A percentile compares a stretch with the other conserved stretches of the same genome.
Evolutionary conservation across 2,329 filamentous ascomycete genomes (phyloP).

Genomic region (Fusarium kyushuense): DNA sequence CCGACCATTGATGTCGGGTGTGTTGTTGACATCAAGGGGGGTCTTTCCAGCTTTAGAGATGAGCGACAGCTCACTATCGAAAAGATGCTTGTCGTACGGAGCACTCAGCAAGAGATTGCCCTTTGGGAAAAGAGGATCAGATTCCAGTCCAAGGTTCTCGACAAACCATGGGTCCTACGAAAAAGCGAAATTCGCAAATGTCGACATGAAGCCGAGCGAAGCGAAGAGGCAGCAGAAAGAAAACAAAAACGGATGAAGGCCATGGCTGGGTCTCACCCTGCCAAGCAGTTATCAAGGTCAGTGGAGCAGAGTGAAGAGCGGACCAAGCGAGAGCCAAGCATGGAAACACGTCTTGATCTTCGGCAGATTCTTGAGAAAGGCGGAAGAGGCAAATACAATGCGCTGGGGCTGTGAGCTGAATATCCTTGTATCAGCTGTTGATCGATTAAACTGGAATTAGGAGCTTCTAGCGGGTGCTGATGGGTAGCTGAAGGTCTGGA

Average conservation of each 20-base stretch:
- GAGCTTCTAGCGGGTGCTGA: slow-evolving; percentile 33
- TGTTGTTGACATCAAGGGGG: slow-evolving; percentile 69
- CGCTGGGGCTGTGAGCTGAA: slow-evolving; percentile 51
- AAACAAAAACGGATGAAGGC: slow-evolving; percentile 45
- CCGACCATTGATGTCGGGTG: slow-evolving; percentile 62
- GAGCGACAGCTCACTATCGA: slow-evolving; percentile 65
- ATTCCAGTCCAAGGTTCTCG: slow-evolving; percentile 65
- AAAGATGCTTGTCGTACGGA: slow-evolving; percentile 60
- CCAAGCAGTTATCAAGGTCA: slow-evolving; percentile 13
- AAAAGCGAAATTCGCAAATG: slow-evolving; percentile 63
- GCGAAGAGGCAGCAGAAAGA: slow-evolving; percentile 45
- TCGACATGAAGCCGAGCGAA: slow-evolving; percentile 60
- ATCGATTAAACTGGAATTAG: slow-evolving; percentile 4
- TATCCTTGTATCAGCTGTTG: not conserved
- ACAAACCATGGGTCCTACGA: slow-evolving; percentile 66
- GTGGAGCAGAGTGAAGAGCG: slow-evolving; percentile 15
- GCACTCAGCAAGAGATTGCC: slow-evolving; percentile 67
- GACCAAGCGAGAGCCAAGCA: slow-evolving; percentile 31
- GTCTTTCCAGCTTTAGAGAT: slow-evolving; percentile 60
- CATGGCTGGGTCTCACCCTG: slow-evolving; percentile 22
- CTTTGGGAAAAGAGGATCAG: slow-evolving; percentile 68
- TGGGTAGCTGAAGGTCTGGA: slow-evolving; percentile 28
- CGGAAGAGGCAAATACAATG: slow-evolving; percentile 51
- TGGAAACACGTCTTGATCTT: slow-evolving; percentile 40
- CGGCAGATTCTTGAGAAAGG: slow-evolving; percentile 47